phyloP scores from a whole-genome alignment of 495 filamentous ascomycete species.

The Daldinia decipiens region DNA sequence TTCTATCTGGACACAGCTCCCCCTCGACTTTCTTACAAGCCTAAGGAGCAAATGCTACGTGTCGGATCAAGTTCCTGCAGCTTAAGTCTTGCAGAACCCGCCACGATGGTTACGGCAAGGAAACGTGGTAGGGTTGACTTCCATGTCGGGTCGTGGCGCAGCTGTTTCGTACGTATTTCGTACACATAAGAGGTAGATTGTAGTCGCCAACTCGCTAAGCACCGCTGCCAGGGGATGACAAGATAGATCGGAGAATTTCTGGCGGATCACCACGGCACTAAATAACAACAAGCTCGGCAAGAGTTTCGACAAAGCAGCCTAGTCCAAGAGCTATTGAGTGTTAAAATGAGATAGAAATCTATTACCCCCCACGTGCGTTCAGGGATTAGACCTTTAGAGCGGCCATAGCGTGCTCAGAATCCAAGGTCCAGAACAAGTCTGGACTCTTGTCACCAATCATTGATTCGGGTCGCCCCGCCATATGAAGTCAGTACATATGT shows the following conservation, averaged over 20 bases:
- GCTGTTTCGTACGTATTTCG: constrained; percentile 3
- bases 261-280: constrained; percentile 29
- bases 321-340: constrained; percentile 11
- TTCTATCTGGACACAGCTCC: neutral
- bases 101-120: constrained; percentile 26
- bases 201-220: constrained; percentile 12
- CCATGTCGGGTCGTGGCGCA: constrained; percentile 22
- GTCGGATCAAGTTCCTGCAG: constrained; percentile 17
- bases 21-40: neutral
- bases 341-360: constrained; percentile 28
- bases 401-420: constrained; percentile 36
- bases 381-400: constrained; percentile 29
- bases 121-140: constrained; percentile 14
- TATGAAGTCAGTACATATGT: constrained; percentile 17
- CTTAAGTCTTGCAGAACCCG: constrained; percentile 18
- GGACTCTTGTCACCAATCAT: constrained; percentile 3
- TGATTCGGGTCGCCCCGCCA: constrained; percentile 18
- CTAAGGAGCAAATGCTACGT: neutral
- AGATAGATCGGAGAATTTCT: constrained; percentile 36
- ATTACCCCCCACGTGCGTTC: constrained; percentile 35
- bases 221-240: constrained; percentile 21
- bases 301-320: constrained; percentile 21
- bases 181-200: neutral
- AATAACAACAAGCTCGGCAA: constrained; percentile 23
- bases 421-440: constrained; percentile 22